Evolutionary conservation across 768 basidiomycete species (phyloP).

Genomic region (Leccinum boreale): DNA sequence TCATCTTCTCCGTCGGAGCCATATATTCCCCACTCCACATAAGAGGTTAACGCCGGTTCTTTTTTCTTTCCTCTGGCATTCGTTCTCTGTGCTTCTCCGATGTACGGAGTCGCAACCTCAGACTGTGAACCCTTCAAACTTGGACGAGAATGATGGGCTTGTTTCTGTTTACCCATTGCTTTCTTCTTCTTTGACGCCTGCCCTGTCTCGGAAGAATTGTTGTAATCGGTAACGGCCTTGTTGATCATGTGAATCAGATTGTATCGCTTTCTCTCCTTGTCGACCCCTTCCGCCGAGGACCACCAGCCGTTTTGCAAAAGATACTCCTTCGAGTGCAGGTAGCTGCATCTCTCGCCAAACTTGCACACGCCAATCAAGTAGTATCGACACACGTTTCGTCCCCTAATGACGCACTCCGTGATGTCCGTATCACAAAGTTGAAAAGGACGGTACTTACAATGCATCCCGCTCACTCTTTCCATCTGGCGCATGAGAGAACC

Average conservation of each 20-base stretch:
- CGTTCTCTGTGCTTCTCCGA: background rate
- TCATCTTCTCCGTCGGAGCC: background rate
- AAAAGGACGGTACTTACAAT: conserved; percentile 37
- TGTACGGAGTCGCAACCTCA: background rate
- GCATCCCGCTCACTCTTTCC: conserved; percentile 52
- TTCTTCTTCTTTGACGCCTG: background rate
- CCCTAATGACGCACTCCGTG: conserved; percentile 34
- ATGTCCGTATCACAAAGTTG: background rate
- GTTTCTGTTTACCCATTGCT: conserved; percentile 1
- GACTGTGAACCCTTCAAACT: background rate
- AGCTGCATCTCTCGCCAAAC: conserved; percentile 41
- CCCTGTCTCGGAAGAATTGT: background rate
- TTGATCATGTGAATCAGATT: background rate
- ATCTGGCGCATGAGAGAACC: conserved; percentile 54
- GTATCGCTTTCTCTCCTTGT: conserved; percentile 1
- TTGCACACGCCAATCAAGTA: conserved; percentile 41
- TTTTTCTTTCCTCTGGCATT: background rate
- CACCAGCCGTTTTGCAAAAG: conserved; percentile 49
- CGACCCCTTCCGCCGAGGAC: conserved; percentile 21
- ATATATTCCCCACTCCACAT: background rate
- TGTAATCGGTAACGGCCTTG: background rate
- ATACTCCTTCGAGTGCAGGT: conserved; percentile 45
- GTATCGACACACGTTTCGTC: conserved; percentile 48
- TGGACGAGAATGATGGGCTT: background rate
- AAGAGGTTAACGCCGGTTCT: background rate